Percentiles rank a stretch among this genome's conserved stretches.
Evolutionary conservation across 805 yeast species (phyloP).

Genomic region (Pichia kluyveri): DNA sequence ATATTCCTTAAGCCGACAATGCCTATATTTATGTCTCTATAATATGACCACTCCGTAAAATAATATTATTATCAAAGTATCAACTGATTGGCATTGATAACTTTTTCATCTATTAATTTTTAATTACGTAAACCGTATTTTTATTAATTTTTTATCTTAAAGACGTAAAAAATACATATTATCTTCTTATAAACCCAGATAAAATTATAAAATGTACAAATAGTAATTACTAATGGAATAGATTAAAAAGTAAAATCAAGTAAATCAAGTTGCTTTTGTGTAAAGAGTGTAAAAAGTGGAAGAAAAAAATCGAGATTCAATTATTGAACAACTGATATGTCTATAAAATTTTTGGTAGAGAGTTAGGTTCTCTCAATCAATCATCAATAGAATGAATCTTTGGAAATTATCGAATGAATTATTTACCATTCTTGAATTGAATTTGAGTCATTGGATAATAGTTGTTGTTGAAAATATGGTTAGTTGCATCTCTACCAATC

Average conservation of each 20-base stretch:
- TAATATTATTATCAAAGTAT: too few species aligned
- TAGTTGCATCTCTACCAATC: constrained; percentile 14
- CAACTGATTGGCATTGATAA: too few species aligned
- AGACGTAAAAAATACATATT: neutral
- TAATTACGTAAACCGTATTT: too few species aligned
- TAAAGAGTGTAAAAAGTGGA: neutral
- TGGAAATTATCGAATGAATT: neutral
- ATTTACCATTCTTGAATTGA: constrained; percentile 10
- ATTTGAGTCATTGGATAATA: constrained; percentile 12
- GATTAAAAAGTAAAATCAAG: neutral
- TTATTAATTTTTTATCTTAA: too few species aligned
- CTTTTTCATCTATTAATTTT: too few species aligned
- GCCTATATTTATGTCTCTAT: too few species aligned
- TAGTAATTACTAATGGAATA: neutral
- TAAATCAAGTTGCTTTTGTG: neutral
- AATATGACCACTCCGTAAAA: too few species aligned
- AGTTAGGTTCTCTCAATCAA: too few species aligned
- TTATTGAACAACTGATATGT: neutral
- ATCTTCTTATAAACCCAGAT: constrained; percentile 4
- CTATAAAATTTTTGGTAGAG: too few species aligned
- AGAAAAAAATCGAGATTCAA: neutral
- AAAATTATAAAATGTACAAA: neutral
- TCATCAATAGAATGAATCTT: too few species aligned
- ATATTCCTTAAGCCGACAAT: too few species aligned
- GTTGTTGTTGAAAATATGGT: constrained; percentile 9